Evolutionary conservation across 208 protist species (phyloP).

Genomic region (Leishmania lainsoni): DNA sequence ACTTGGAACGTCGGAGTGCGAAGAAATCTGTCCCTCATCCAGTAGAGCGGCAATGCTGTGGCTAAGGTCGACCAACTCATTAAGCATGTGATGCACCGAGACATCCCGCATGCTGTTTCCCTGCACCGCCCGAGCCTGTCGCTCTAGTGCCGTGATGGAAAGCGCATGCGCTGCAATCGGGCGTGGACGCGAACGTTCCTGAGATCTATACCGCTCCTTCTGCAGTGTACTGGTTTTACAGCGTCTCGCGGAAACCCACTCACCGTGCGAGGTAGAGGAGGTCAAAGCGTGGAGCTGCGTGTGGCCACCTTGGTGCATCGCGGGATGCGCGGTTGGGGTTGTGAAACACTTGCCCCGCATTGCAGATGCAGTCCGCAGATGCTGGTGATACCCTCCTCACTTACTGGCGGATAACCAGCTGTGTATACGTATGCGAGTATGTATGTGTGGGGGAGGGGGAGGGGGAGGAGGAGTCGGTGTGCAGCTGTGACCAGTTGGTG

Average conservation of each 20-base stretch:
- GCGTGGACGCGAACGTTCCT: constrained; percentile 4
- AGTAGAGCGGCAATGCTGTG: constrained; percentile 63
- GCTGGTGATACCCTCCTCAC: neutral
- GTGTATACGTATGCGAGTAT: neutral
- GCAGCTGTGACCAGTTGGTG: neutral
- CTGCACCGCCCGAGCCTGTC: constrained; percentile 2
- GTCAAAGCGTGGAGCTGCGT: constrained; percentile 21
- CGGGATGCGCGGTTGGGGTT: constrained; percentile 20
- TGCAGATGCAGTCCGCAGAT: neutral
- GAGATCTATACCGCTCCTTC: neutral
- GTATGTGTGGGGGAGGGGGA: neutral
- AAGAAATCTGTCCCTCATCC: constrained; percentile 28
- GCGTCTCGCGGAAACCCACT: constrained; percentile 6
- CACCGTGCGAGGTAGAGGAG: constrained; percentile 3
- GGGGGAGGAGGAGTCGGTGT: neutral
- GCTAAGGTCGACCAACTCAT: constrained; percentile 69
- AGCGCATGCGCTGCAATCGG: neutral
- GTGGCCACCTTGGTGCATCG: constrained; percentile 10
- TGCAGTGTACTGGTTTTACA: neutral
- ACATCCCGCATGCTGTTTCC: constrained; percentile 6
- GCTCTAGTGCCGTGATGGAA: constrained; percentile 7
- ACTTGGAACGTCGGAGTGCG: constrained; percentile 4
- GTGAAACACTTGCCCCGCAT: constrained; percentile 33
- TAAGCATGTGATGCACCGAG: constrained; percentile 61
- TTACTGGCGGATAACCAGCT: neutral